Evolutionary conservation across 1,139 yeast species (phyloP).

Genomic region (Geotrichum candidum): DNA sequence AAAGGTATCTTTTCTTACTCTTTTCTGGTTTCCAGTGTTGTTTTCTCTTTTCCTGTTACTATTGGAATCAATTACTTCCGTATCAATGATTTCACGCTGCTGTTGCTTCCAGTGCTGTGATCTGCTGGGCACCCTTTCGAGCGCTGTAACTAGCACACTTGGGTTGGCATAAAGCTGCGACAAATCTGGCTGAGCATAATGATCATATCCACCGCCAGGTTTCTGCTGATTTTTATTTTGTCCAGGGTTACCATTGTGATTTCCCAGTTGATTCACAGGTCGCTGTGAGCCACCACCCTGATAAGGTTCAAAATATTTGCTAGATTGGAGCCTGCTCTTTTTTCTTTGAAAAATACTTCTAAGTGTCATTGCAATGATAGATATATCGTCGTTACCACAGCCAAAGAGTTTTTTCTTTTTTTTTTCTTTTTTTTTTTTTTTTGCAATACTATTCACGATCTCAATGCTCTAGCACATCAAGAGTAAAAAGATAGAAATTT

Average conservation of each 20-base stretch:
- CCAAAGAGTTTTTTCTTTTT: neutral
- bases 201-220: neutral
- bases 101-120: neutral
- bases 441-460: too few species aligned
- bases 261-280: neutral
- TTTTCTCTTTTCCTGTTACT: neutral
- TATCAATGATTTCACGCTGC: neutral
- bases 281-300: neutral
- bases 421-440: too few species aligned
- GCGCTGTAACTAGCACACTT: neutral
- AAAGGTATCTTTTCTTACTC: neutral
- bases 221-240: neutral
- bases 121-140: neutral
- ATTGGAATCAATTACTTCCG: neutral
- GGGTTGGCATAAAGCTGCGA: neutral
- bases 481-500: neutral
- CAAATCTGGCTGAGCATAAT: neutral
- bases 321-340: neutral
- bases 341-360: neutral
- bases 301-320: neutral
- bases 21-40: neutral
- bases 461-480: neutral
- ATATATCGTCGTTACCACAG: too few species aligned
- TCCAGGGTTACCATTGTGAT: neutral
- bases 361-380: neutral